A percentile compares a stretch with the other conserved stretches of the same genome.
These are phyloP conservation scores for Pyronema omphalodes DNA, from an alignment of 495 filamentous ascomycete species.

Conservation along the genomic window DNA sequence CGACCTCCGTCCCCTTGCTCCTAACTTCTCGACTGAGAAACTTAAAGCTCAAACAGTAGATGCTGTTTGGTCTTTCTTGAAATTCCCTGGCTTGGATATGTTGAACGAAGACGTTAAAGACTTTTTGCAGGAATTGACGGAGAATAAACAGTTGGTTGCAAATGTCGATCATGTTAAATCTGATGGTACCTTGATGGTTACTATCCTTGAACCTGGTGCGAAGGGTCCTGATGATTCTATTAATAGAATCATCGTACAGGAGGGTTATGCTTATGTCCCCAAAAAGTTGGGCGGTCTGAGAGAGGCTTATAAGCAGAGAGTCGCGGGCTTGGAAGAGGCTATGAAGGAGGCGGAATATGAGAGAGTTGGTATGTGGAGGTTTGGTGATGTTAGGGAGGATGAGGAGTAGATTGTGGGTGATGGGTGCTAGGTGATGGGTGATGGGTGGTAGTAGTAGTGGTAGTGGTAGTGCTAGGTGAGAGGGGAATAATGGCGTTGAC, in stretches of 20 bases:
- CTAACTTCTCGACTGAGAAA: constrained; percentile 59
- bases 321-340: constrained; percentile 26
- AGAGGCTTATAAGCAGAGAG: not conserved
- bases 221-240: constrained; percentile 47
- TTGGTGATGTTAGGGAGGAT: constrained; percentile 86
- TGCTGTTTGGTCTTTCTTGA: constrained; percentile 69
- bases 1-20: constrained; percentile 52
- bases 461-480: too few relatives aligned
- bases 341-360: constrained; percentile 59
- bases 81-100: constrained; percentile 46
- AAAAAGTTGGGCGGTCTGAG: constrained; percentile 48
- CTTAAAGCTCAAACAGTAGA: constrained; percentile 76
- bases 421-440: too few relatives aligned
- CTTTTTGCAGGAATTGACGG: constrained; percentile 31
- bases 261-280: constrained; percentile 77
- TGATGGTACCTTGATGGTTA: constrained; percentile 65
- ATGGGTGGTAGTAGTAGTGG: too few relatives aligned
- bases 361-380: constrained; percentile 86
- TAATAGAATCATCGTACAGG: constrained; percentile 65
- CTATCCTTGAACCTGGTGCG: constrained; percentile 62
- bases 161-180: constrained; percentile 67
- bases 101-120: constrained; percentile 28
- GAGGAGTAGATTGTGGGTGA: constrained; percentile 27
- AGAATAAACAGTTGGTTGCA: constrained; percentile 54
- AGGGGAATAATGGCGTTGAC: too few relatives aligned